Evolutionary conservation across 2,329 filamentous ascomycete species (phyloP).

Genomic region (Beauveria varroae): DNA sequence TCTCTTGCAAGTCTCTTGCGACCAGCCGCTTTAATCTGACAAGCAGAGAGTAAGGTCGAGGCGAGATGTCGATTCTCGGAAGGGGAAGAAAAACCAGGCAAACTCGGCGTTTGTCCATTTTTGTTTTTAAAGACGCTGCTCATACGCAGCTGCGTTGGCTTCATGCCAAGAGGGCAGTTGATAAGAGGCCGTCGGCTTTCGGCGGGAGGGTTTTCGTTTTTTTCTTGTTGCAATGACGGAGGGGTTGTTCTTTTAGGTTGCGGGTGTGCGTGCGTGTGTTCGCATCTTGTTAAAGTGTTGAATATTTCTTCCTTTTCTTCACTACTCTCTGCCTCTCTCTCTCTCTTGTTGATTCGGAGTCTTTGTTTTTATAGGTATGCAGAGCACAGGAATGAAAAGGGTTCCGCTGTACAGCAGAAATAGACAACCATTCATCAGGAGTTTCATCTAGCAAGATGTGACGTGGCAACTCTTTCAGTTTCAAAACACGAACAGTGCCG

Average conservation of each 20-base stretch:
- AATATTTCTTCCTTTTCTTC: not conserved
- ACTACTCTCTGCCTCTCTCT: not conserved
- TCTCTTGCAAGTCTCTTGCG: not conserved
- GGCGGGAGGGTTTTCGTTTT: not conserved
- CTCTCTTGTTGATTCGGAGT: not conserved
- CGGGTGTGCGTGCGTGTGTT: not conserved
- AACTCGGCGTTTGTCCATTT: not conserved
- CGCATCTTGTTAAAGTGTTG: not conserved
- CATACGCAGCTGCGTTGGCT: not conserved
- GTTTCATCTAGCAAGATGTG: not conserved
- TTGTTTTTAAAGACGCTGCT: not conserved
- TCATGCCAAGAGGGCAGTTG: not conserved
- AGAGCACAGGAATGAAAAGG: not conserved
- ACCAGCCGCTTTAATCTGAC: not conserved
- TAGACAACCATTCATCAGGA: not conserved
- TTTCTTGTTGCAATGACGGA: not conserved
- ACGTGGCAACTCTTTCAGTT: not conserved
- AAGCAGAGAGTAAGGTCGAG: not conserved
- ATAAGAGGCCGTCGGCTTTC: not conserved
- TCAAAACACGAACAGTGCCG: too few species aligned
- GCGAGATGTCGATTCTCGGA: not conserved
- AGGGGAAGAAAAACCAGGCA: not conserved
- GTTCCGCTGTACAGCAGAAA: not conserved
- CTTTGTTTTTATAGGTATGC: not conserved
- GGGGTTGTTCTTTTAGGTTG: not conserved